Conservation (phyloP, 768 basidiomycete genomes). For the Mycena alexandri region DNA sequence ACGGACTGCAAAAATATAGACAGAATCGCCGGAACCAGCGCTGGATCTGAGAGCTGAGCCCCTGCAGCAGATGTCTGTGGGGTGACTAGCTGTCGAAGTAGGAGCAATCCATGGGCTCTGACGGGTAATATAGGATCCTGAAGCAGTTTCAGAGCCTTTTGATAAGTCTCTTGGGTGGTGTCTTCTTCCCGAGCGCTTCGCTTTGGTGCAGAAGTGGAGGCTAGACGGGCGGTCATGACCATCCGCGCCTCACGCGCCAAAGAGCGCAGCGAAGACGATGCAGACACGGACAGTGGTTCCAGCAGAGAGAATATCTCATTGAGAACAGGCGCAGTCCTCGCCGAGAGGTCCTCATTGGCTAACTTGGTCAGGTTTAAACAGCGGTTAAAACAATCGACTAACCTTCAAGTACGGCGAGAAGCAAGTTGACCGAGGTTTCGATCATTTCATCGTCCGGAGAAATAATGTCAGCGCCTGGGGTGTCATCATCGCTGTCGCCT, state of each 20-base stretch:
- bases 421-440: constrained; percentile 81
- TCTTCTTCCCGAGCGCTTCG: constrained; percentile 51
- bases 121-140: constrained; percentile 95
- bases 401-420: constrained; percentile 93
- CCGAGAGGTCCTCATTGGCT: constrained; percentile 73
- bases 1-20: constrained; percentile 88
- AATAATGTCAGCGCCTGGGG: constrained; percentile 53
- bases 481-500: constrained; percentile 70
- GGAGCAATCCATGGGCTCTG: constrained; percentile 89
- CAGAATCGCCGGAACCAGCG: constrained; percentile 84
- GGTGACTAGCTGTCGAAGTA: constrained; percentile 83
- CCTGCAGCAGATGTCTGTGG: constrained; percentile 42
- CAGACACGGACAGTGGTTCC: constrained; percentile 64
- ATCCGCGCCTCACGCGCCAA: constrained; percentile 85
- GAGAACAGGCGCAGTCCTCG: constrained; percentile 71
- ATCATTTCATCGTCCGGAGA: constrained; percentile 73
- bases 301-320: constrained; percentile 79
- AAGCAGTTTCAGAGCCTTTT: constrained; percentile 87
- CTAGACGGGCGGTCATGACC: constrained; percentile 85
- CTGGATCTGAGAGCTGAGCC: constrained; percentile 57
- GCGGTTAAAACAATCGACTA: constrained; percentile 9
- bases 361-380: neutral
- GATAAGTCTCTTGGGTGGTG: constrained; percentile 76
- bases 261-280: constrained; percentile 61
- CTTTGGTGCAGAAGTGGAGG: constrained; percentile 62